Conservation (phyloP, 192 early-diverging fungal genomes). For the Spinellus fusiger region DNA sequence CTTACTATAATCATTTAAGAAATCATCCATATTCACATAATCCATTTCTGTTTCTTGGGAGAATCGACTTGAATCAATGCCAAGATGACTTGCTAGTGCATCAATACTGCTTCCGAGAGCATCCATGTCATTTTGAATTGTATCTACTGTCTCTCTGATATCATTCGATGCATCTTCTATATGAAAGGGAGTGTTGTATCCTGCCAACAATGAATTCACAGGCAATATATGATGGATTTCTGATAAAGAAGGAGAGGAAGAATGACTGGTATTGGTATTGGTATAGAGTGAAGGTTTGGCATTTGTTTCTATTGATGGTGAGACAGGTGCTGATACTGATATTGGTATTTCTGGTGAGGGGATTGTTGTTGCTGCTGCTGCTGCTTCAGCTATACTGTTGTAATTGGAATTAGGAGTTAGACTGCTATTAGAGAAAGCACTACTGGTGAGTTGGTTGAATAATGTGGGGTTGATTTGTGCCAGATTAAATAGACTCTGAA, state of each 20-base stretch:
- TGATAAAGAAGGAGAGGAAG: background rate
- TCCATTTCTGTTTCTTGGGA: background rate
- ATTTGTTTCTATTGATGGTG: background rate
- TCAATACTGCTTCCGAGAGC: constrained; percentile 18
- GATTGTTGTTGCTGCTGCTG: background rate
- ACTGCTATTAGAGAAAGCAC: background rate
- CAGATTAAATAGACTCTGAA: constrained; percentile 16
- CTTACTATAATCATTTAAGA: constrained; percentile 26
- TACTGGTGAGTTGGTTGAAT: constrained; percentile 15
- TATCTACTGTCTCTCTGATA: constrained; percentile 7
- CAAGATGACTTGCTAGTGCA: constrained; percentile 20
- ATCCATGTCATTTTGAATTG: constrained; percentile 22
- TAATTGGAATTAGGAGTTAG: background rate
- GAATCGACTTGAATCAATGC: constrained; percentile 14
- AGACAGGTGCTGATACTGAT: background rate
- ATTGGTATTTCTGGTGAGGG: background rate
- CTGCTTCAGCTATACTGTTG: background rate
- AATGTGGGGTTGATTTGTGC: constrained; percentile 18
- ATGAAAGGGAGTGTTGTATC: background rate
- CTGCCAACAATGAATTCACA: no score
- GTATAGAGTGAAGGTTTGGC: background rate
- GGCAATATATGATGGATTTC: no score
- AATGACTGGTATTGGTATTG: background rate
- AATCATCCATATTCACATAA: constrained; percentile 29
- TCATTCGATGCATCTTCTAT: background rate